Evolutionary conservation across 768 basidiomycete species (phyloP).

Genomic region (Lactifluus piperatus): DNA sequence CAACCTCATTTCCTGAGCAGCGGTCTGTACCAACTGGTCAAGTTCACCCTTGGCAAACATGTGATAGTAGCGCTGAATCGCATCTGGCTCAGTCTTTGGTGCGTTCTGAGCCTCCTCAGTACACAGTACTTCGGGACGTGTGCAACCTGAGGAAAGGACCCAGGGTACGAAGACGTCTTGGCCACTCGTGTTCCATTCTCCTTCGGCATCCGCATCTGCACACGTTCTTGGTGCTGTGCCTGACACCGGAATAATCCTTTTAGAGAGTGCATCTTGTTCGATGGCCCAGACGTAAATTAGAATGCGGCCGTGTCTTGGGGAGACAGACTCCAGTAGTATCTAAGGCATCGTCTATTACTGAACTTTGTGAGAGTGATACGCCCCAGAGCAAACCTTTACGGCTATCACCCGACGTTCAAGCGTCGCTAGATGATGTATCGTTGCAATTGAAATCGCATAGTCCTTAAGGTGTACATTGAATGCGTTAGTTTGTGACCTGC

Average conservation of each 20-base stretch:
- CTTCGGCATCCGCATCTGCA: slow-evolving; percentile 18
- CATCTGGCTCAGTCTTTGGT: slow-evolving; percentile 26
- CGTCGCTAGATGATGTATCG: slow-evolving; percentile 92
- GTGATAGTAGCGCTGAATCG: slow-evolving; percentile 91
- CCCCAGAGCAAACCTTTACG: slow-evolving; percentile 47
- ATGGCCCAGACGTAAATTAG: slow-evolving; percentile 96
- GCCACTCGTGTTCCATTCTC: slow-evolving; percentile 29
- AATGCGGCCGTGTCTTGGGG: slow-evolving; percentile 61
- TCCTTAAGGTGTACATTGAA: slow-evolving; percentile 44
- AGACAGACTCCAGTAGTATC: slow-evolving; percentile 58
- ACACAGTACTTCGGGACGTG: slow-evolving; percentile 17
- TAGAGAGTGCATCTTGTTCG: slow-evolving; percentile 84
- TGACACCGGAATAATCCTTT: slow-evolving; percentile 48
- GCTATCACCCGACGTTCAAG: slow-evolving; percentile 59
- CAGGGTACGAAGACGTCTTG: slow-evolving; percentile 90
- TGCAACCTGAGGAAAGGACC: slow-evolving; percentile 44
- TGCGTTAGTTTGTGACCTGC: background rate
- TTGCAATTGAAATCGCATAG: slow-evolving; percentile 95
- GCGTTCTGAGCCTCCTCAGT: slow-evolving; percentile 19
- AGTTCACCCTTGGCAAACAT: slow-evolving; percentile 87
- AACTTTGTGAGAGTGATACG: background rate
- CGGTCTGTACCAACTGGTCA: slow-evolving; percentile 45
- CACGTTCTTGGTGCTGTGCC: slow-evolving; percentile 10
- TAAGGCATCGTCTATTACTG: slow-evolving; percentile 24
- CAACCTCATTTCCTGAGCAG: slow-evolving; percentile 51